Conservation (phyloP, 2,329 filamentous ascomycete species). For the Orbilia ellipsospora region DNA sequence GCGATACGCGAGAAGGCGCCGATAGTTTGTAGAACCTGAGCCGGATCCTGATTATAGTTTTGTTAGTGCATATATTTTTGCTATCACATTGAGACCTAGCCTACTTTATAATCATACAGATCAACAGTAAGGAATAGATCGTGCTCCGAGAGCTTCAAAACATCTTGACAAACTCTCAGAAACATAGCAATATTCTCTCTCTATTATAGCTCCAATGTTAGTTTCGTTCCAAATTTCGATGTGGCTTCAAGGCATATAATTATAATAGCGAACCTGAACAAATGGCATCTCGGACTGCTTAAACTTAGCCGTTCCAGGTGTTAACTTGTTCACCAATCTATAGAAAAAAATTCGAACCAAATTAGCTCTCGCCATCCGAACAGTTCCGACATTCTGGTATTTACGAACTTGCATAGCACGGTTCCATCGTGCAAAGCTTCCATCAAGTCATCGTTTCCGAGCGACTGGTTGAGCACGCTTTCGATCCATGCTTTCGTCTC, state of each 20-base stretch:
- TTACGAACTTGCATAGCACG: slow-evolving; percentile 84
- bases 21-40: slow-evolving; percentile 93
- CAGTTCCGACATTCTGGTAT: slow-evolving; percentile 4
- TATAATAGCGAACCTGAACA: too few species aligned
- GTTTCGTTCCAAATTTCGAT: neutral
- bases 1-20: slow-evolving; percentile 90
- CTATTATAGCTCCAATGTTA: neutral
- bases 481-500: slow-evolving; percentile 90
- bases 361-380: slow-evolving; percentile 1
- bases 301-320: slow-evolving; percentile 65
- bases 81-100: neutral
- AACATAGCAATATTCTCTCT: slow-evolving; percentile 97
- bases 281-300: slow-evolving; percentile 96
- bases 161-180: slow-evolving; percentile 83
- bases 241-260: neutral
- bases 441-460: slow-evolving; percentile 77
- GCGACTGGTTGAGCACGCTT: slow-evolving; percentile 76
- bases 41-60: slow-evolving; percentile 71
- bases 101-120: slow-evolving; percentile 83
- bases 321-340: slow-evolving; percentile 43
- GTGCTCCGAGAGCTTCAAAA: slow-evolving; percentile 87
- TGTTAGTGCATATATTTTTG: neutral
- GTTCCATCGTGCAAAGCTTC: slow-evolving; percentile 90
- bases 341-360: neutral
- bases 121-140: slow-evolving; percentile 98